Evolutionary conservation across 1,284 basidiomycete species (phyloP).

Genomic region (Cerrena zonata): DNA sequence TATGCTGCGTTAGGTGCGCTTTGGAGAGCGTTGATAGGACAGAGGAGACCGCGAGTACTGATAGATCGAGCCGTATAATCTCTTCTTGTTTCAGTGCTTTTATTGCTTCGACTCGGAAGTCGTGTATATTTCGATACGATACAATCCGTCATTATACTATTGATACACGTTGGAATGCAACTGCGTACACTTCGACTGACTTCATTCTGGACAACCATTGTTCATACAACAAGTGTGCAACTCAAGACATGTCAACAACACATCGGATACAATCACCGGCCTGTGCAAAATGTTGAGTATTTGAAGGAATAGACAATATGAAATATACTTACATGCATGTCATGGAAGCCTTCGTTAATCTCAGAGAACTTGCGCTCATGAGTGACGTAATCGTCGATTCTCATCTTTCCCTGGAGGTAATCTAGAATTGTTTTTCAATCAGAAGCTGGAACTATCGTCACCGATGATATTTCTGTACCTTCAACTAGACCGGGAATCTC

Average conservation of each 20-base stretch:
- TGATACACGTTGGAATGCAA: no score
- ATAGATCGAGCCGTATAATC: constrained; percentile 38
- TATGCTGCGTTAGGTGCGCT: constrained; percentile 54
- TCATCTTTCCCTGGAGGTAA: constrained; percentile 68
- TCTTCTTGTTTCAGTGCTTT: neutral
- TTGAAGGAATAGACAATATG: constrained; percentile 1
- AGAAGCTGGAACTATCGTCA: no score
- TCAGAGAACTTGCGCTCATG: constrained; percentile 71
- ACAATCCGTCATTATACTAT: no score
- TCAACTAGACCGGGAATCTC: constrained; percentile 88
- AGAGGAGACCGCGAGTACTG: constrained; percentile 37
- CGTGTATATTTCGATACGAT: no score
- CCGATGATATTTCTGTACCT: constrained; percentile 43
- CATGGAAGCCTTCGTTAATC: constrained; percentile 86
- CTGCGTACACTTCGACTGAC: no score
- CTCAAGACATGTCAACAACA: constrained; percentile 66
- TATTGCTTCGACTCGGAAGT: no score
- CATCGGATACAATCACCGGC: constrained; percentile 88
- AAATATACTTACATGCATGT: constrained; percentile 81
- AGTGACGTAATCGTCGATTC: constrained; percentile 88
- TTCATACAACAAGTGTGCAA: neutral
- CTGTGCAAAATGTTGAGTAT: constrained; percentile 33
- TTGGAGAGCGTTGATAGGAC: constrained; percentile 68
- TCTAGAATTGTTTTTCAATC: no score
- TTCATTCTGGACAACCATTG: neutral